Evolutionary conservation across 2,329 filamentous ascomycete species (phyloP), one percentile per base, ranked within the genome.

Genomic region (Colletotrichum musae): DNA sequence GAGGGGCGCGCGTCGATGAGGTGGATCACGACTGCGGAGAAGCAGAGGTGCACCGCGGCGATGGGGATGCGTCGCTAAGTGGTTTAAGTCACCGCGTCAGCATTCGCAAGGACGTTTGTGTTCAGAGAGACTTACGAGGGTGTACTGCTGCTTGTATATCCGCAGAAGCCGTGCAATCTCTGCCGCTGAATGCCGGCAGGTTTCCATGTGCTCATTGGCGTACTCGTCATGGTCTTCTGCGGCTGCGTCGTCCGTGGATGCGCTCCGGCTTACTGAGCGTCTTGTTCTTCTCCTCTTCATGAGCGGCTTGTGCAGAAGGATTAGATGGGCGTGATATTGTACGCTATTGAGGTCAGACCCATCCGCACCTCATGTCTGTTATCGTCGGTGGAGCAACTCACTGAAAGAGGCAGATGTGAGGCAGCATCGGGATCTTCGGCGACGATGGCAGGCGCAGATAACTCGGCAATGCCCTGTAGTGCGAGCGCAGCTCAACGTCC

Each of bases 381-480:
- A 7, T 18, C 2, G 18, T 9, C 6, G n/a, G 3, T 50, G 47
- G 15, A 15, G 3, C 13, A n/a, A 52, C 73, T n/a, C 63, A 74
- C 74, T 75, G 75, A 6, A 73, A 62, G 1, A 74, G 48, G 18
- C 72, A 75, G 6, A 76, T 57, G 24, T 75, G 74, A n/a, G 74
- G 70, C n/a, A 72, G 57, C 62, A 64, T 70, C 2, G 64, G 69
- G 3, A 58, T 39, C 39, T 67, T 67, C 5, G 50, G 52, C 6
- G 72, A 73, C 13, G 60, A 24, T 1, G 72, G 71, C 2, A 72
- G 24, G 9, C 72, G 71, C 1, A 73, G 56, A 43, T 65, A 70
- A 21, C 67, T 72, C 2, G 73, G 72, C 1, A 74, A 18, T 3
- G 64, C 58, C 39, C 51, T 64, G 26, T 72, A 73, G n/a, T 72